A percentile compares a stretch with the other conserved stretches of the same genome.
These are phyloP conservation scores for Cladosporium sp. DNA, from an alignment of 2,329 filamentous ascomycete species.

Conservation along the genomic window DNA sequence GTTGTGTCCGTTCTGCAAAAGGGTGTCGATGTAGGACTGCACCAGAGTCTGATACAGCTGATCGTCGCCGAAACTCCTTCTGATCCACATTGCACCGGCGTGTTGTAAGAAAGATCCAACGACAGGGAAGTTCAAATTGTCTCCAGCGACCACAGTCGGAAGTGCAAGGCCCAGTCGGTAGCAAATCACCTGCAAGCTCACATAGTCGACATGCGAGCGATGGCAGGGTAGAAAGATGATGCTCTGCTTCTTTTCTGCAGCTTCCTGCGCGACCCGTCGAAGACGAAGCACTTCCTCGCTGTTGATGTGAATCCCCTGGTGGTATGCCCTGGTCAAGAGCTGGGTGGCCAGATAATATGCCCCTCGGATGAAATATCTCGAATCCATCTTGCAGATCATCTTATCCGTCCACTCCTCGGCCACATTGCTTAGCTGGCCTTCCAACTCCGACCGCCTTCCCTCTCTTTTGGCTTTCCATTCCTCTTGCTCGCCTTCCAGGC, in stretches of 20 bases:
- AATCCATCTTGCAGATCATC: slow-evolving; percentile 96
- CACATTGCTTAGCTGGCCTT: slow-evolving; percentile 69
- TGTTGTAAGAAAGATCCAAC: slow-evolving; percentile 88
- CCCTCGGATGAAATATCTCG: slow-evolving; percentile 66
- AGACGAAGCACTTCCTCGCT: slow-evolving; percentile 87
- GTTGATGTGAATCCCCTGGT: slow-evolving; percentile 93
- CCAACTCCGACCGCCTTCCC: slow-evolving; percentile 51
- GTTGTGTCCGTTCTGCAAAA: slow-evolving; percentile 87
- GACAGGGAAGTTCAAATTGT: slow-evolving; percentile 92
- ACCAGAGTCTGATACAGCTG: slow-evolving; percentile 87
- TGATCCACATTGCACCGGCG: slow-evolving; percentile 95
- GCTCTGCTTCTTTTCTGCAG: slow-evolving; percentile 82
- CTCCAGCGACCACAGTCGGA: slow-evolving; percentile 87
- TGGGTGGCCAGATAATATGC: slow-evolving; percentile 89
- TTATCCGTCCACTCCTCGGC: slow-evolving; percentile 81
- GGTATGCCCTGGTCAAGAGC: slow-evolving; percentile 84
- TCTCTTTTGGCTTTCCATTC: slow-evolving; percentile 51
- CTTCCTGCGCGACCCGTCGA: slow-evolving; percentile 74
- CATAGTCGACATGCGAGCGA: slow-evolving; percentile 92
- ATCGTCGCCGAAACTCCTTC: slow-evolving; percentile 87
- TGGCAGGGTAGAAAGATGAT: slow-evolving; percentile 96
- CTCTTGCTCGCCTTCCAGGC: slow-evolving; percentile 44
- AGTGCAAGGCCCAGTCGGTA: slow-evolving; percentile 85
- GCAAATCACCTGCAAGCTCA: slow-evolving; percentile 90
- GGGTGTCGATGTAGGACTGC: slow-evolving; percentile 89